Conservation (phyloP, 129 eudicot species). For the Lonicera japonica region DNA sequence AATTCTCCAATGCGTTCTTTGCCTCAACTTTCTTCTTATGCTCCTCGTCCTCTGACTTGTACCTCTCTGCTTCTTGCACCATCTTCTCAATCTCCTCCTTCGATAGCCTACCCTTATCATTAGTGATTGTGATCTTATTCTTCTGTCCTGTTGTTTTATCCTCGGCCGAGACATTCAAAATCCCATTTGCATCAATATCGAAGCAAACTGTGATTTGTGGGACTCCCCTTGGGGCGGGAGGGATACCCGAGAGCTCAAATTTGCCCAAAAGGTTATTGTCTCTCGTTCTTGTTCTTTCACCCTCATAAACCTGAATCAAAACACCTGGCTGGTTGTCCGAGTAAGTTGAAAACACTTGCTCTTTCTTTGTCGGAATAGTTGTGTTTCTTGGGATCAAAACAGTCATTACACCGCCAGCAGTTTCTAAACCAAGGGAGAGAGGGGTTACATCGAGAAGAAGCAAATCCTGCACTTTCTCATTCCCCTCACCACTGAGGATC, state of each 20-base stretch:
- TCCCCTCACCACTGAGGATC: constrained; percentile 45
- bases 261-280: no score
- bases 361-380: no score
- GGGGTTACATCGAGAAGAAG: constrained; percentile 48
- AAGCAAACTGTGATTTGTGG: no score
- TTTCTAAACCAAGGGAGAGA: no score
- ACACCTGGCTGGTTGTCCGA: constrained; percentile 55
- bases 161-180: constrained; percentile 46
- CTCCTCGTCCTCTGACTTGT: constrained; percentile 9
- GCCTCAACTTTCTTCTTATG: no score
- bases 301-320: constrained; percentile 50
- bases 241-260: no score
- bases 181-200: constrained; percentile 10
- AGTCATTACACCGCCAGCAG: no score
- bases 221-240: no score
- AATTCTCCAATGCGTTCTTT: no score
- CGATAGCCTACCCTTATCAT: constrained; percentile 39
- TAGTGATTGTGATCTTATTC: constrained; percentile 52
- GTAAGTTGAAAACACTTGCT: constrained; percentile 13
- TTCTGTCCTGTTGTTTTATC: constrained; percentile 59
- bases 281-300: constrained; percentile 51
- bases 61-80: constrained; percentile 59
- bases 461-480: constrained; percentile 50
- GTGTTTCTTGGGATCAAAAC: no score
- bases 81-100: constrained; percentile 28